Base-by-base conservation (phyloP, 495 filamentous ascomycete species). In the Friedmanniomyces simplex region DNA sequence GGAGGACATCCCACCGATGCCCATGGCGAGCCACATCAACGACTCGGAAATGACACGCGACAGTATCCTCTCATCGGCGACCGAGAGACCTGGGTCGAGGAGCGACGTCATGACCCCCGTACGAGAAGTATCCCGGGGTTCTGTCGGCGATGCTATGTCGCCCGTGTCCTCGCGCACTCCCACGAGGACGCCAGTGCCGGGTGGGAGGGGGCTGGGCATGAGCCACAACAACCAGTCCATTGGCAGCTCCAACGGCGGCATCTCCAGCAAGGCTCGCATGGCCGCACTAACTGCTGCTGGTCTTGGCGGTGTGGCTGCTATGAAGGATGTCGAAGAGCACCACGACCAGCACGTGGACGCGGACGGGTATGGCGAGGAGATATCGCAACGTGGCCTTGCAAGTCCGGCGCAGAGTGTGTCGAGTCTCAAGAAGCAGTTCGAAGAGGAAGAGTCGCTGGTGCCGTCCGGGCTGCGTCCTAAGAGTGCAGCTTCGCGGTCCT, bases 371-470 rank as follows among this genome's bases (percentile, higher is more conserved):
- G 68, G 58, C 7, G 72, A 78, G 28, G 72, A 77, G 14, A 37
- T 25, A 7, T 77, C 77, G 1, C 61, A 58, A 1, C 59, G 56
- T 25, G 76, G 85, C 28, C 80, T 80, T 14, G 70, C 91, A 21
- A 95, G 90, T 69, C 90, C 89, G 0, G 89, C 94, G 52, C 89
- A 91, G 60, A 95, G 90, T 57, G 84, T 93, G 26, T 88, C 87
- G 0, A 90, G 89, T 52, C 86, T 64, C 5, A 56, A 84, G 60
- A 80, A 77, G 8, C 73, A 77, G 53, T 77, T 77, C 28, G 77
- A 74, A 18, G 68, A 77, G 72, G 56, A 58, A 43, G 80, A 42
- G 49, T 59, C 25, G 42, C 62, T 64, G 1, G 43, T 56, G 11
- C 63, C 64, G 46, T 57, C 22, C 55, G 69, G 54, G 22, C 21